These are phyloP conservation scores for Xerocomus brunneocitrinus DNA, from an alignment of 768 basidiomycete species.

Conservation along the genomic window DNA sequence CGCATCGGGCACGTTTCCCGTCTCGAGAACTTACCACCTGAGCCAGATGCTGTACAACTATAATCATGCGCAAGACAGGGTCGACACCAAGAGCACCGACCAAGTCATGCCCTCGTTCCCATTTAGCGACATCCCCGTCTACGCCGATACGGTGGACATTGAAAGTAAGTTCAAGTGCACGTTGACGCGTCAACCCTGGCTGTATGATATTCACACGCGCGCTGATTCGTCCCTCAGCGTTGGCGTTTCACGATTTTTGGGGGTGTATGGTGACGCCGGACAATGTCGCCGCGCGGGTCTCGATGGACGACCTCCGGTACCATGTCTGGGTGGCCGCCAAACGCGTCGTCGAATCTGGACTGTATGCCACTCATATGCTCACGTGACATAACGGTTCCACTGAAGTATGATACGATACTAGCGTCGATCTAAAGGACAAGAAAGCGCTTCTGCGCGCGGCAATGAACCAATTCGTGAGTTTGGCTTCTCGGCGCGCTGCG, in stretches of 20 bases:
- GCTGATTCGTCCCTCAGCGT: constrained; percentile 15
- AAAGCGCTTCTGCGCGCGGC: constrained; percentile 17
- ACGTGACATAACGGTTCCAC: background rate
- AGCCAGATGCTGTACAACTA: constrained; percentile 29
- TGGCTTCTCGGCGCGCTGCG: background rate
- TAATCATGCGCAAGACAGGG: background rate
- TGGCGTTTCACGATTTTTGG: constrained; percentile 32
- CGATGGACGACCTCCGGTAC: constrained; percentile 27
- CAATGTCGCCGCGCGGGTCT: constrained; percentile 24
- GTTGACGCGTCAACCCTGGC: background rate
- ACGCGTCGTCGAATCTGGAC: constrained; percentile 26
- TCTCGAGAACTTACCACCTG: constrained; percentile 21
- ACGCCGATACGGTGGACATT: constrained; percentile 41
- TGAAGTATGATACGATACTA: background rate
- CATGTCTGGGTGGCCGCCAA: constrained; percentile 34
- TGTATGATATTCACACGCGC: background rate
- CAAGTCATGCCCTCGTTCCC: constrained; percentile 33
- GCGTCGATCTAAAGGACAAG: constrained; percentile 12
- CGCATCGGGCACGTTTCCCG: constrained; percentile 27
- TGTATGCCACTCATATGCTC: constrained; percentile 3
- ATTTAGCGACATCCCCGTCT: constrained; percentile 25
- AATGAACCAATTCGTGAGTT: constrained; percentile 32
- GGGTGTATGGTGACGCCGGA: constrained; percentile 34
- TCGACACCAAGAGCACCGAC: constrained; percentile 2
- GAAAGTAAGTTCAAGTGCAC: constrained; percentile 33